phyloP scores from a whole-genome alignment of 495 filamentous ascomycete genomes.

The Beverwykella pulmonaria region DNA sequence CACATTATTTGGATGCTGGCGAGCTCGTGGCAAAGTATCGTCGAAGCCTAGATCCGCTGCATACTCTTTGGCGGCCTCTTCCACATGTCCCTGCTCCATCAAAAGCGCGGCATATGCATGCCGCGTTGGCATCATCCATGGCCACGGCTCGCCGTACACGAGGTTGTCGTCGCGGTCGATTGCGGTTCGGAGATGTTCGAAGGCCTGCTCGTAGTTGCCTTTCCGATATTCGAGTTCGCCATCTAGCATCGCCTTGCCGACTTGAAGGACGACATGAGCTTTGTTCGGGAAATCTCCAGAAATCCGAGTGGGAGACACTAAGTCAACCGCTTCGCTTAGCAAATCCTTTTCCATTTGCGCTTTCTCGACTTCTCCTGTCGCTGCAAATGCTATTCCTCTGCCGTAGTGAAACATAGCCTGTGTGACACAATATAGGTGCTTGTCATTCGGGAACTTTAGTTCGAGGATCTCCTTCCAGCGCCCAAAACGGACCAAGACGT shows the following conservation, averaged over 20 bases:
- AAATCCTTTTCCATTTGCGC: conserved; percentile 52
- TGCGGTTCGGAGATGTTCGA: conserved; percentile 55
- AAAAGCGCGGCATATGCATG: conserved; percentile 68
- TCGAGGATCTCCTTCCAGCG: conserved; percentile 45
- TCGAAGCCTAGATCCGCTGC: conserved; percentile 64
- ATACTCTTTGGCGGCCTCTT: conserved; percentile 60
- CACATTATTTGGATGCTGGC: conserved; percentile 67
- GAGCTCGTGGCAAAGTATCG: conserved; percentile 56
- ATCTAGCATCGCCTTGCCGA: conserved; percentile 66
- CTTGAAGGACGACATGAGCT: conserved; percentile 59
- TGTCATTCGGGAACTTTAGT: conserved; percentile 55
- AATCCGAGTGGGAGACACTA: conserved; percentile 57
- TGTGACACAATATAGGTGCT: conserved; percentile 61
- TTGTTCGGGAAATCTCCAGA: conserved; percentile 63
- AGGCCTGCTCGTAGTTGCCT: conserved; percentile 58
- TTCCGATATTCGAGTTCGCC: conserved; percentile 69
- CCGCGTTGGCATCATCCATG: conserved; percentile 50
- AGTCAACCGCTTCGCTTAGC: conserved; percentile 52
- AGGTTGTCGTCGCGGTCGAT: conserved; percentile 59
- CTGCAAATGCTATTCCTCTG: conserved; percentile 64
- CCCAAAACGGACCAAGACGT: conserved; percentile 68
- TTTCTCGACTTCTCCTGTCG: conserved; percentile 51
- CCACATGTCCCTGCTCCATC: conserved; percentile 60
- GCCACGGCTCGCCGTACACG: conserved; percentile 69
- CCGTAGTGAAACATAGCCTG: conserved; percentile 67